Percentiles rank a stretch among this genome's conserved stretches.
These are phyloP conservation scores for Fomitopsis pulvina DNA, from an alignment of 768 basidiomycete genomes.

Conservation along the genomic window DNA sequence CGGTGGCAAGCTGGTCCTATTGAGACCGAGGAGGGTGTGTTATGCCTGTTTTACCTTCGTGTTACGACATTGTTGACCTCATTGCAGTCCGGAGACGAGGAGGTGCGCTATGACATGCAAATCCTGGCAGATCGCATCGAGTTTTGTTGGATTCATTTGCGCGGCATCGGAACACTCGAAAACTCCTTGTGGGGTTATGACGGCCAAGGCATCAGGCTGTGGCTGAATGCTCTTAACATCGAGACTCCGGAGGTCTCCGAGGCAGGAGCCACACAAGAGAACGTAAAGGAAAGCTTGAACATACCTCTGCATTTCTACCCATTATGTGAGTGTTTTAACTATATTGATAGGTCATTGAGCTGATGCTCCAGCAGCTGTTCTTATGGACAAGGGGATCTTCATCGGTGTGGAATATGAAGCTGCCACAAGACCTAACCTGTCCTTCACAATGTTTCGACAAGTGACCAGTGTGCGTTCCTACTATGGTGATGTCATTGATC, in stretches of 20 bases:
- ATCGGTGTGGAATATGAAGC: constrained; percentile 93
- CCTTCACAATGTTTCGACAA: constrained; percentile 90
- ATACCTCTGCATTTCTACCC: constrained; percentile 95
- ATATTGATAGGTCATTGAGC: constrained; percentile 5
- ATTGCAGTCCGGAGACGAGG: constrained; percentile 69
- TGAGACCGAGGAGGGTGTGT: constrained; percentile 81
- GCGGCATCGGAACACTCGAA: constrained; percentile 87
- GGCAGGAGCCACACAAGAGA: constrained; percentile 23
- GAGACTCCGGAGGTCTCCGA: constrained; percentile 44
- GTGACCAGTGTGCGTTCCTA: constrained; percentile 67
- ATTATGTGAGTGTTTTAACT: constrained; percentile 53
- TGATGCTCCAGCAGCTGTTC: constrained; percentile 54
- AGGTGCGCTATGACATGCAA: constrained; percentile 96
- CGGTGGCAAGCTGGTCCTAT: constrained; percentile 82
- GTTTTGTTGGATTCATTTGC: constrained; percentile 97
- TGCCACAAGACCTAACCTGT: constrained; percentile 63
- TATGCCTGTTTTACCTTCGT: background rate
- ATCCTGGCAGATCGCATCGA: constrained; percentile 96
- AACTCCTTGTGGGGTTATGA: constrained; percentile 99
- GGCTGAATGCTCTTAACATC: constrained; percentile 93
- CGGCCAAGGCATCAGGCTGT: constrained; percentile 81
- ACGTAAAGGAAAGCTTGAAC: constrained; percentile 88
- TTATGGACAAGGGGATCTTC: constrained; percentile 99
- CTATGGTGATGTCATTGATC: background rate
- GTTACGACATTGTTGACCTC: background rate